These are phyloP conservation scores for Clathrospora elynae DNA, from an alignment of 2,329 filamentous ascomycete species.

Conservation along the genomic window DNA sequence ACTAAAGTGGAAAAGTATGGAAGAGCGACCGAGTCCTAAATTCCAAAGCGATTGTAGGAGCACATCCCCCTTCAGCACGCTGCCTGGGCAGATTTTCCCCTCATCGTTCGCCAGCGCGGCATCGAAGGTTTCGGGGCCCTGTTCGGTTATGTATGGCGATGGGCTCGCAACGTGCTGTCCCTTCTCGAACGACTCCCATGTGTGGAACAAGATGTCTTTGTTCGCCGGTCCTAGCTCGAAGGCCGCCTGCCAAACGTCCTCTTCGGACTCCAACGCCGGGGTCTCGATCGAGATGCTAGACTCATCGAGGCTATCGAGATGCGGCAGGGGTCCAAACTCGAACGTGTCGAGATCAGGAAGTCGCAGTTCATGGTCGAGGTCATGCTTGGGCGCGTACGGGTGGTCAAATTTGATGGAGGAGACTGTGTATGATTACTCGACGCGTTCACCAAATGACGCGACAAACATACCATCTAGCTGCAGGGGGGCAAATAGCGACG, in stretches of 20 bases:
- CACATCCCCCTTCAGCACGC: slow-evolving; percentile 46
- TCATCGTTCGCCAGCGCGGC: slow-evolving; percentile 56
- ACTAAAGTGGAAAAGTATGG: slow-evolving; percentile 71
- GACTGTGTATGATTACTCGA: slow-evolving; percentile 38
- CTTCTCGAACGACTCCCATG: slow-evolving; percentile 71
- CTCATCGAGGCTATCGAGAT: slow-evolving; percentile 42
- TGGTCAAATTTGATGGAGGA: slow-evolving; percentile 45
- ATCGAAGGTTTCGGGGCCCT: slow-evolving; percentile 69
- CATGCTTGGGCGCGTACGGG: slow-evolving; percentile 47
- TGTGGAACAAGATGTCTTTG: slow-evolving; percentile 55
- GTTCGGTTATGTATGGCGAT: slow-evolving; percentile 69
- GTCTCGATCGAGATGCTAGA: slow-evolving; percentile 36
- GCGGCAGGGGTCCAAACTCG: slow-evolving; percentile 47
- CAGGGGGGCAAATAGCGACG: slow-evolving; percentile 41
- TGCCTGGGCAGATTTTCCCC: slow-evolving; percentile 46
- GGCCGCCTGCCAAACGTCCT: slow-evolving; percentile 50
- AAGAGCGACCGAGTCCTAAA: slow-evolving; percentile 72
- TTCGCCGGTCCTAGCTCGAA: slow-evolving; percentile 39
- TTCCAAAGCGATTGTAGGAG: slow-evolving; percentile 63
- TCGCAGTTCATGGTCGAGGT: slow-evolving; percentile 42
- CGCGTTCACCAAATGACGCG: slow-evolving; percentile 31
- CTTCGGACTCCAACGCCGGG: slow-evolving; percentile 33
- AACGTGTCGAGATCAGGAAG: slow-evolving; percentile 49
- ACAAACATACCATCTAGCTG: slow-evolving; percentile 45
- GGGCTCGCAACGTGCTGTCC: slow-evolving; percentile 47